Evolutionary conservation across 495 filamentous ascomycete genomes (phyloP), one percentile per base, ranked within the genome.

Genomic region (Tuber borchii): DNA sequence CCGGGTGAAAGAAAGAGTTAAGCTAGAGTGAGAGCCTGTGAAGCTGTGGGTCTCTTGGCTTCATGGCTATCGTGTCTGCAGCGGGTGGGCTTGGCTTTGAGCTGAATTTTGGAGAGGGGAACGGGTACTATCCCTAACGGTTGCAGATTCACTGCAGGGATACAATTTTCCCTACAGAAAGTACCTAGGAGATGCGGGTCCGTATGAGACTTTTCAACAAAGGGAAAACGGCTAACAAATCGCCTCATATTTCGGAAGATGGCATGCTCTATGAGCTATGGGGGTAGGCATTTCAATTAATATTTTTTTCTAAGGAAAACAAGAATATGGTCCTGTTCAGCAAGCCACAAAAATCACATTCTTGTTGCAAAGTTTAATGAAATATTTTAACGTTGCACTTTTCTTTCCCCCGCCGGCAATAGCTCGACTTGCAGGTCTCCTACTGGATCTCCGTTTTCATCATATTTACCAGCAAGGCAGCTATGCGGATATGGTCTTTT

Each of bases 11-110:
- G 34, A 46, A 34, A 40, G 34, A 48, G 39, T 45, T 73, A 22
- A 45, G 34, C 17, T 71, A 44, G 68, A 37, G 76, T 75, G 78
- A 75, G 34, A 79, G 78, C 73, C 48, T 69, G 78, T 79, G 76
- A 79, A 46, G 76, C 26, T 46, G 20, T 61, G 19, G 3, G 71
- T 75, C 69, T 77, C 45, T 65, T 5, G 26, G 31, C 26, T 65
- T 34, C 56, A 34, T 65, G 56, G 12, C 16, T 31, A 31, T 61
- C n/a, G 10, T 26, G n/a, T 12, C 51, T 56, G 22, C n/a, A 14
- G 51, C 9, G 9, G 2, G 2, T 16, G 3, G 9, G 51, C 51
- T 61, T 61, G 51, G 3, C 51, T 12, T 12, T 56, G 51, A 56
- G 51, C 22, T 7, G 51, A 26, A 26, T 77, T 75, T 45, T 51